Percentiles rank a stretch among this genome's conserved stretches.
phyloP scores from a whole-genome alignment of 208 protist genomes.

The Crithidia thermophila region DNA sequence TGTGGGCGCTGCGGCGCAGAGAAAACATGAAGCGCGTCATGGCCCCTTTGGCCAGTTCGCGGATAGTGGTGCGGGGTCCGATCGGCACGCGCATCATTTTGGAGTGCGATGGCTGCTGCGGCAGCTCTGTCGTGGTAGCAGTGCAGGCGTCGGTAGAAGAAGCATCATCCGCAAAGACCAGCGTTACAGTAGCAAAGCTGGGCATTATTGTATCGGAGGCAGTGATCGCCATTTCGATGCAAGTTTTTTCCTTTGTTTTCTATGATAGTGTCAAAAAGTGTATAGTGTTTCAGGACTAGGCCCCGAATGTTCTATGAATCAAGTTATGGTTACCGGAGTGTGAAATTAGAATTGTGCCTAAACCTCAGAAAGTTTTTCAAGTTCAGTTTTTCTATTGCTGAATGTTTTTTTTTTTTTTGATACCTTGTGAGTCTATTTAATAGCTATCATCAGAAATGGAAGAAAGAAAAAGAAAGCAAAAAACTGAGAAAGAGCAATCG shows the following conservation, averaged over 20 bases:
- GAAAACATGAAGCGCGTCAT: constrained; percentile 73
- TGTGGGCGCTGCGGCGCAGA: constrained; percentile 28
- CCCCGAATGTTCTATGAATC: too few relatives aligned
- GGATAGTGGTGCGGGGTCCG: constrained; percentile 59
- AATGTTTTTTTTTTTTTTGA: too few relatives aligned
- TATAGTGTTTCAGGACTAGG: too few relatives aligned
- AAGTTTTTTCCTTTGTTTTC: not conserved
- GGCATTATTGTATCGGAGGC: not conserved
- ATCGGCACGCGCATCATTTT: constrained; percentile 80
- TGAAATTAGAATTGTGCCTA: too few relatives aligned
- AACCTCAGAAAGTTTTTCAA: too few relatives aligned
- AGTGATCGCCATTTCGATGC: not conserved
- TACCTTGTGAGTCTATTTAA: too few relatives aligned
- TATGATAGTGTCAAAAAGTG: too few relatives aligned
- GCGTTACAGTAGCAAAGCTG: constrained; percentile 27
- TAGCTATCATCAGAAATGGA: not conserved
- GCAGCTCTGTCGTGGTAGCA: not conserved
- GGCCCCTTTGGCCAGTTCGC: constrained; percentile 77
- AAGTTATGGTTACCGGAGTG: too few relatives aligned
- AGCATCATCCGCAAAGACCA: not conserved
- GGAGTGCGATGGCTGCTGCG: not conserved
- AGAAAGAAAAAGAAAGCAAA: not conserved
- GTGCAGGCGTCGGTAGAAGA: too few relatives aligned
- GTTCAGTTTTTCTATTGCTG: too few relatives aligned
- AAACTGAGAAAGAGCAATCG: too few relatives aligned